These are phyloP conservation scores for Blastobotrys apis DNA, from an alignment of 1,139 yeast genomes.

Conservation along the genomic window DNA sequence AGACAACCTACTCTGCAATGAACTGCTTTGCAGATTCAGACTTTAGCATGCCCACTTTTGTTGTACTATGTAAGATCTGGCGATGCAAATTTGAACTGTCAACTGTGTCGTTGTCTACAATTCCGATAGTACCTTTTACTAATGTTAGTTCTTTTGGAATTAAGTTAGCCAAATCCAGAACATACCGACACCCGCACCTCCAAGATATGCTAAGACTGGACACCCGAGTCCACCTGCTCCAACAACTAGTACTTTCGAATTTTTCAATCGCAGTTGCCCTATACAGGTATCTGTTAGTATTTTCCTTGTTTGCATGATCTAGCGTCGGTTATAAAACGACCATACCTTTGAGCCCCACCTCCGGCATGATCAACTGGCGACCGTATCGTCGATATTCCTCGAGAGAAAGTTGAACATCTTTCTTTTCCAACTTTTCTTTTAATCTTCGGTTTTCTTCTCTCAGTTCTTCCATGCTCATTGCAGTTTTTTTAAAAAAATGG, in stretches of 20 bases:
- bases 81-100: slow-evolving; percentile 85
- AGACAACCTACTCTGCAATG: slow-evolving; percentile 30
- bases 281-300: background rate
- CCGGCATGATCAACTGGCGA: slow-evolving; percentile 90
- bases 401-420: slow-evolving; percentile 23
- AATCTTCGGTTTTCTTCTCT: slow-evolving; percentile 5
- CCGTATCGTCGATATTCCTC: slow-evolving; percentile 86
- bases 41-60: slow-evolving; percentile 62
- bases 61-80: slow-evolving; percentile 74
- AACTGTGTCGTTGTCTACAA: slow-evolving; percentile 81
- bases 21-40: slow-evolving; percentile 69
- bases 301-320: background rate
- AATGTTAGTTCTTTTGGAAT: background rate
- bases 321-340: too few species aligned
- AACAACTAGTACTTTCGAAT: slow-evolving; percentile 61
- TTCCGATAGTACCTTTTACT: slow-evolving; percentile 50
- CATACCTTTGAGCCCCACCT: slow-evolving; percentile 47
- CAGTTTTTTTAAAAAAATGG: background rate
- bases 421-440: slow-evolving; percentile 5
- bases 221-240: slow-evolving; percentile 99
- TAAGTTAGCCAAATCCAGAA: background rate
- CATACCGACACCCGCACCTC: slow-evolving; percentile 81
- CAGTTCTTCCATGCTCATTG: slow-evolving; percentile 3
- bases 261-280: slow-evolving; percentile 56
- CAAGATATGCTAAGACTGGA: slow-evolving; percentile 79